phyloP scores from a whole-genome alignment of 2,329 filamentous ascomycete species.

The Metarhizium robertsii region DNA sequence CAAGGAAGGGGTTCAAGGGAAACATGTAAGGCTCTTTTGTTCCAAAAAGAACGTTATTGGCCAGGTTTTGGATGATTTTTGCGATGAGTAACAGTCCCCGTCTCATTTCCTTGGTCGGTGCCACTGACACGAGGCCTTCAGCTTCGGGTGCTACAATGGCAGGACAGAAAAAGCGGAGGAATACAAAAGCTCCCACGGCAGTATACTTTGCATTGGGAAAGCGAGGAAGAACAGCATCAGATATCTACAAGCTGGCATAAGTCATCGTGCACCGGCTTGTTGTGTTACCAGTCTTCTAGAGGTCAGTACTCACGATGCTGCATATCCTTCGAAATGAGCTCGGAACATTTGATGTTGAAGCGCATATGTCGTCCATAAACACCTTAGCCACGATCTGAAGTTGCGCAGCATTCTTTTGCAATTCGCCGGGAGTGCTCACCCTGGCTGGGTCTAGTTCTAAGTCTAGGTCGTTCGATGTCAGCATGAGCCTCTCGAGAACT shows the following conservation, averaged over 20 bases:
- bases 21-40: slow-evolving; percentile 68
- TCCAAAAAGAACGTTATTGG: slow-evolving; percentile 63
- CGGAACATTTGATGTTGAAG: slow-evolving; percentile 52
- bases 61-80: slow-evolving; percentile 62
- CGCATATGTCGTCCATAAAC: slow-evolving; percentile 62
- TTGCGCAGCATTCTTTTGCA: slow-evolving; percentile 57
- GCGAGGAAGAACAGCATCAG: slow-evolving; percentile 49
- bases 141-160: slow-evolving; percentile 62
- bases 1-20: slow-evolving; percentile 58
- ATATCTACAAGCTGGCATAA: slow-evolving; percentile 35
- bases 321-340: slow-evolving; percentile 58
- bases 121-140: slow-evolving; percentile 51
- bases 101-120: slow-evolving; percentile 60
- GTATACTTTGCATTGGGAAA: slow-evolving; percentile 65
- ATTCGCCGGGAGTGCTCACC: slow-evolving; percentile 49
- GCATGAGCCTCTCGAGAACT: slow-evolving; percentile 55
- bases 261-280: neutral
- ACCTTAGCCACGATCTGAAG: slow-evolving; percentile 59
- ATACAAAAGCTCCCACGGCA: slow-evolving; percentile 62
- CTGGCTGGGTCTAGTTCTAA: slow-evolving; percentile 58
- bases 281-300: neutral
- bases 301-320: slow-evolving; percentile 42
- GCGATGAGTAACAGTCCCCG: slow-evolving; percentile 59
- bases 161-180: slow-evolving; percentile 63
- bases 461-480: slow-evolving; percentile 58